Evolutionary conservation across 768 basidiomycete species (phyloP).

Genomic region (Botryobasidium botryosum): DNA sequence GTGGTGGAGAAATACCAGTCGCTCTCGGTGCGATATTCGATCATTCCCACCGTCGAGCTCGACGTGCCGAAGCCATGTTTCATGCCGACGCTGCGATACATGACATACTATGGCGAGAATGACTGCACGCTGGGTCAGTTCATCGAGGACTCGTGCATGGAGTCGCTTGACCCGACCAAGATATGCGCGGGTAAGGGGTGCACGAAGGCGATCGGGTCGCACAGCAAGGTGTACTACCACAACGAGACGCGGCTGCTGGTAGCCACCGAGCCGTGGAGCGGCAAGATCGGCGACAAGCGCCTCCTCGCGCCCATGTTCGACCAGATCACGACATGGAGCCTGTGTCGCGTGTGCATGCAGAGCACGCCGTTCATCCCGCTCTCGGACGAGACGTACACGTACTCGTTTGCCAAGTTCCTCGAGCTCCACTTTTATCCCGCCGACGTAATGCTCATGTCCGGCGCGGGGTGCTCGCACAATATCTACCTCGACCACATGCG

Average conservation of each 20-base stretch:
- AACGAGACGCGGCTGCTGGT: conserved; percentile 68
- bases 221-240: conserved; percentile 85
- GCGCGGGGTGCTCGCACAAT: conserved; percentile 85
- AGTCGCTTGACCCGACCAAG: conserved; percentile 39
- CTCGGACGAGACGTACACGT: conserved; percentile 80
- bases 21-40: conserved; percentile 64
- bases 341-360: conserved; percentile 60
- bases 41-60: conserved; percentile 54
- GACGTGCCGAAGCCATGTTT: conserved; percentile 42
- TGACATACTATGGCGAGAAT: conserved; percentile 84
- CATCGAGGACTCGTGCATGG: conserved; percentile 62
- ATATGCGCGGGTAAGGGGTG: conserved; percentile 75
- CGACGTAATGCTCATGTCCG: conserved; percentile 66
- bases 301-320: conserved; percentile 60
- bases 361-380: conserved; percentile 79
- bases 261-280: conserved; percentile 73
- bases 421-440: conserved; percentile 93
- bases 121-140: conserved; percentile 88
- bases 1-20: conserved; percentile 87
- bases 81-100: conserved; percentile 44
- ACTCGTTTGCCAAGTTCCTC: conserved; percentile 91
- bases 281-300: too few species aligned
- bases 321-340: conserved; percentile 79
- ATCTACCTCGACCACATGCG: conserved; percentile 85
- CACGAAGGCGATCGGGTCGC: conserved; percentile 58